Base-by-base conservation (phyloP, 208 protist genomes). In the Trypanosoma mega region DNA sequence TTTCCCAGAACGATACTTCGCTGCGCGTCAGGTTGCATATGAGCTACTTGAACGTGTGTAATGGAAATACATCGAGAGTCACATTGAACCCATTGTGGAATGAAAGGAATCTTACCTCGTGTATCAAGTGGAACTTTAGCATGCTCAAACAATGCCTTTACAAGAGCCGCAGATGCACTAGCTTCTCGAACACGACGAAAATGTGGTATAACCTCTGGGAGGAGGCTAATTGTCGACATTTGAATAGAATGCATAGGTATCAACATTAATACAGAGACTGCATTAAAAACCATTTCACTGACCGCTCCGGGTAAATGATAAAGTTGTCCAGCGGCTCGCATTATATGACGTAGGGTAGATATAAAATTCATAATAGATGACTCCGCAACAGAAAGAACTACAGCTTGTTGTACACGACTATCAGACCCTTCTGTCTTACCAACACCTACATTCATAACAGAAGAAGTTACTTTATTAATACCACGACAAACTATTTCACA, bases 1-100 rank as follows among this genome's bases (percentile, higher is more conserved):
- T 68, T 86, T 31, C 90, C 90, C 16, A 96, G 79, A 12, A 93
- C 82, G 59, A 93, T 87, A 62, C 87, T 94, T 39, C 86, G 78
- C 68, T 96, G 86, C 23, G 84, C 63, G 21, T 91, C 86, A 0
- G 75, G 80, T n/a, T 83, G 62, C 86, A 96, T 93, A 61, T 58
- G 70, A 20, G 85, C 90, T 37, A 76, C 54, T 58, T 93, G 85
- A 29, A 75, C 69, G 57, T 87, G 79, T 24, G 75, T 66, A 54
- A 96, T 92, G 14, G 74, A 74, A 68, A 92, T 87, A 48, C 55
- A 82, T n/a, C 78, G 78, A 14, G 78, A 30, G 70, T 96, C 90
- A 56, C 86, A 94, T 53, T 92, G 72, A 36, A 67, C 70, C 90
- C 90, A 96, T 46, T 57, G 68, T 7, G 87, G 87, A 30, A 81